Conservation (phyloP, 345 rosid genomes). For the Firmiana major region DNA sequence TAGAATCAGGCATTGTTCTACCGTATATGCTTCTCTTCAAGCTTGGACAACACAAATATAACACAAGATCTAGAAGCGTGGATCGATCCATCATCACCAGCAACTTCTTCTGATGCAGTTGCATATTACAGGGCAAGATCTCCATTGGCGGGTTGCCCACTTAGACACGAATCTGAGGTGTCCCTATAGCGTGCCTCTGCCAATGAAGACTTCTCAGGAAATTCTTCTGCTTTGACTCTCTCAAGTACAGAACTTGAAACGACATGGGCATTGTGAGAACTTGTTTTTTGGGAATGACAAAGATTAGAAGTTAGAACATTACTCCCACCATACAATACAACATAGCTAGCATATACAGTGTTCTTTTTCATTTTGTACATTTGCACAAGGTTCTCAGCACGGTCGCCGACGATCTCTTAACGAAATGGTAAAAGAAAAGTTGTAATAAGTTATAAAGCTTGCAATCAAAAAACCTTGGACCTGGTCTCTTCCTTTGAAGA, state of each 20-base stretch:
- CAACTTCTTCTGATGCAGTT: conserved; percentile 22
- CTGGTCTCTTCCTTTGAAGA: background rate
- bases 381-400: background rate
- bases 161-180: background rate
- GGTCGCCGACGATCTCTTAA: too few relatives aligned
- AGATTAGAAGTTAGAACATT: too few relatives aligned
- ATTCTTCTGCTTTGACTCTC: background rate
- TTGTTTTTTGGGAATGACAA: too few relatives aligned
- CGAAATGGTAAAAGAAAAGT: too few relatives aligned
- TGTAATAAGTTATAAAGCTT: too few relatives aligned
- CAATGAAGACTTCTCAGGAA: conserved; percentile 46
- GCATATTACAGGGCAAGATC: too few relatives aligned
- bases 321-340: too few relatives aligned
- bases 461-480: background rate
- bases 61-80: background rate
- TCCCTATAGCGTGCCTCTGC: conserved; percentile 22
- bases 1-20: background rate
- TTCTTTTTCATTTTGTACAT: background rate
- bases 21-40: background rate
- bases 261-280: too few relatives aligned
- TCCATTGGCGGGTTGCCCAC: conserved; percentile 37
- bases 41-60: background rate
- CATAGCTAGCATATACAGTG: too few relatives aligned
- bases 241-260: background rate
- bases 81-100: background rate